These are phyloP conservation scores for Wickerhamomyces rabaulensis DNA, from an alignment of 805 yeast genomes.

Conservation along the genomic window DNA sequence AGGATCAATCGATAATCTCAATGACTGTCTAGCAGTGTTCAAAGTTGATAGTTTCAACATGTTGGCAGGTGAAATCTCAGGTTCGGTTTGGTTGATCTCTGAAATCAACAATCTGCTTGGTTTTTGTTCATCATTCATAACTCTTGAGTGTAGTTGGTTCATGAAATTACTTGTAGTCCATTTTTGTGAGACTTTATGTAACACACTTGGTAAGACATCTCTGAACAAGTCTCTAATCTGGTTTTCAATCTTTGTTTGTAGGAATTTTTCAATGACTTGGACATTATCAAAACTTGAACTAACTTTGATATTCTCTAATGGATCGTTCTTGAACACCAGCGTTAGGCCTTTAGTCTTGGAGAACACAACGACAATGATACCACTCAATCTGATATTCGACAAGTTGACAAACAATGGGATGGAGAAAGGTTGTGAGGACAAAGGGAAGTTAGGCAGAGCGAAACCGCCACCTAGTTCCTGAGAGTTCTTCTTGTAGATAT, in stretches of 20 bases:
- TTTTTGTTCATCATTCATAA: slow-evolving; percentile 16
- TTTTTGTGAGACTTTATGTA: slow-evolving; percentile 68
- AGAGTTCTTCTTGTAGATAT: slow-evolving; percentile 43
- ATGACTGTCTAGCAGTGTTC: slow-evolving; percentile 71
- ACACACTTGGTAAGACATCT: slow-evolving; percentile 76
- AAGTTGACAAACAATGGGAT: slow-evolving; percentile 75
- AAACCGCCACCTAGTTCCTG: slow-evolving; percentile 38
- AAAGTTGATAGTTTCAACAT: slow-evolving; percentile 63
- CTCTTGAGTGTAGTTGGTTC: slow-evolving; percentile 21
- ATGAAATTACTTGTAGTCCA: slow-evolving; percentile 43
- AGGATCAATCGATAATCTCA: slow-evolving; percentile 60
- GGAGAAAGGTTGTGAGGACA: slow-evolving; percentile 63
- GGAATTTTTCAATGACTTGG: slow-evolving; percentile 74
- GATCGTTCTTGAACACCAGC: slow-evolving; percentile 83
- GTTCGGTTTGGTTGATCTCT: slow-evolving; percentile 51
- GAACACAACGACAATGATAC: slow-evolving; percentile 82
- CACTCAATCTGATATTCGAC: slow-evolving; percentile 65
- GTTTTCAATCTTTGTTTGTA: slow-evolving; percentile 77
- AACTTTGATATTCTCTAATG: slow-evolving; percentile 76
- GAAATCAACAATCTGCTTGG: slow-evolving; percentile 34
- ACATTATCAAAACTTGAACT: slow-evolving; percentile 84
- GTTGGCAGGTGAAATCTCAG: slow-evolving; percentile 62
- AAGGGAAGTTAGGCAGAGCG: slow-evolving; percentile 60
- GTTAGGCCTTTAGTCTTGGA: slow-evolving; percentile 80
- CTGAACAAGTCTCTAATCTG: slow-evolving; percentile 77